Conservation (phyloP, 371 early-diverging fungal genomes). For the Cokeromyces recurvatus region DNA sequence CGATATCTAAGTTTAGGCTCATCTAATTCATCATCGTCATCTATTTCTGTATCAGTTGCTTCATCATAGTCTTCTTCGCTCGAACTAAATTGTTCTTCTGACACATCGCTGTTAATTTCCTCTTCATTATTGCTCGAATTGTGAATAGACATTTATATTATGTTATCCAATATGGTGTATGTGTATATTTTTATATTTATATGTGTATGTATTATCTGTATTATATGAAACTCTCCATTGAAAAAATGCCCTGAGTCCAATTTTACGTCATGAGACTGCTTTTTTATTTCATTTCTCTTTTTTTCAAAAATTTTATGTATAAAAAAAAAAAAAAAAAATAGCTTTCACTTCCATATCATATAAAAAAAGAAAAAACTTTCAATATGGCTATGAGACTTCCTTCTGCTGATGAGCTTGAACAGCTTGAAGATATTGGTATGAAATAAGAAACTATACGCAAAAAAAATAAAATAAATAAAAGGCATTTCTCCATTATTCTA, state of each 20-base stretch:
- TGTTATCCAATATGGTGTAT: too few relatives aligned
- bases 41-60: slow-evolving; percentile 36
- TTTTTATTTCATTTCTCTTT: not conserved
- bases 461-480: too few relatives aligned
- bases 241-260: too few relatives aligned
- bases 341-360: not conserved
- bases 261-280: not conserved
- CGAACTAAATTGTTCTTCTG: slow-evolving; percentile 7
- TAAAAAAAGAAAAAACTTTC: not conserved
- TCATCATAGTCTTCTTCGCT: slow-evolving; percentile 12
- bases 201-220: too few relatives aligned
- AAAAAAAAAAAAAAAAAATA: slow-evolving; percentile 1
- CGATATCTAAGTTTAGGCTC: slow-evolving; percentile 90
- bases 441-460: not conserved
- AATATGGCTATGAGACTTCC: slow-evolving; percentile 59
- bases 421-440: slow-evolving; percentile 76
- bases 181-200: too few relatives aligned
- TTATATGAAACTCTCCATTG: too few relatives aligned
- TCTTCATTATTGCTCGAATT: slow-evolving; percentile 3
- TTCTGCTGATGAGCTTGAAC: slow-evolving; percentile 72
- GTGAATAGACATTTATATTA: not conserved
- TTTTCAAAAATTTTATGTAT: not conserved
- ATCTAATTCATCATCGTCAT: slow-evolving; percentile 63
- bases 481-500: too few relatives aligned
- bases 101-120: not conserved